Base-by-base conservation (phyloP, 352 stramenopile species). In the Stramenopiles sp. region DNA sequence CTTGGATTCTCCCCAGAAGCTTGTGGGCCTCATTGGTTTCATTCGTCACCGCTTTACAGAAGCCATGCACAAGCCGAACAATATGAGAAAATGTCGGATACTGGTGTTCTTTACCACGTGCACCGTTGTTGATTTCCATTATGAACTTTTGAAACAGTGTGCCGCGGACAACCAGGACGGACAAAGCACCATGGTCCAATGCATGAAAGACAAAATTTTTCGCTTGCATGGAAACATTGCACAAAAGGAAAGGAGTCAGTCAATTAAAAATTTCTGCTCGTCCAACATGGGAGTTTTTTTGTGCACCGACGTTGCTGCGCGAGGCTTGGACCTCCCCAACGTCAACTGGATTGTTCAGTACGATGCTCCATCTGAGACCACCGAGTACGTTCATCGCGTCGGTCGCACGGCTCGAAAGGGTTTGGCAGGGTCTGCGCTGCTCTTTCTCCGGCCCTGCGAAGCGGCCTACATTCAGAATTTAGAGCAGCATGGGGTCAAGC, bases 301-400 rank as follows among this genome's bases (percentile, higher is more conserved):
- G 36, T 99, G 95, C 78, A 99, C 96, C 0, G 96, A 99, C 83
- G 93, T 99, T 0, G 96, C 97, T 1, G 94, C 95, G 36, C 85
- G 96, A 34, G 96, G 96, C 32, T 92, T 99, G 36, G 96, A 99
- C 81, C 82, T 99, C 1, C 89, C 93, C 0, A 92, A 99, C 74
- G 89, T 99, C 0, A 88, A 97, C 77, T 99, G 95, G 94, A 98
- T 98, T 74, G 88, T 99, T 68, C 96, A 99, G 82, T 98, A 97
- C 80, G 92, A 98, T 81, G 86, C 89, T 69, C 90, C 90, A 1
- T 88, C 81, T 33, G 94, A 99, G 80, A 94, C 95, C n/a, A 96
- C 94, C 76, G 97, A 96, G 74, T 99, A 98, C 79, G 91, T 99
- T 43, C 96, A 99, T 81, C 90, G 96, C 74, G 93, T 99, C 25